Conservation (phyloP, 495 filamentous ascomycete species). For the Sporormia fimetaria region DNA sequence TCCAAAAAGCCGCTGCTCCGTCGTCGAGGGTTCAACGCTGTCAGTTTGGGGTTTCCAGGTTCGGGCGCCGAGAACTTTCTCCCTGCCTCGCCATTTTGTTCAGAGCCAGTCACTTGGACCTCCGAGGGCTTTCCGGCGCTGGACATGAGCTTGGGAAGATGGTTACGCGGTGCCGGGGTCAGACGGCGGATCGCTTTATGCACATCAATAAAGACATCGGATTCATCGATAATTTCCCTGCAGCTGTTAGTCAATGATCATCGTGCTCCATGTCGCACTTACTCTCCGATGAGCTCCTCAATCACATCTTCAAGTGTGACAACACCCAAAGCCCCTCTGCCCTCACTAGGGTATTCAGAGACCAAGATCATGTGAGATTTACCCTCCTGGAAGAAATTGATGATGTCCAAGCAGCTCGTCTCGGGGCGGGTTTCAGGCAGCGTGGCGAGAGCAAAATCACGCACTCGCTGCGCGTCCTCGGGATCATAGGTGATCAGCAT, state of each 20-base stretch:
- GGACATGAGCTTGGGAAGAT: conserved; percentile 51
- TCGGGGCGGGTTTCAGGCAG: conserved; percentile 89
- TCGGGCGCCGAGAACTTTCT: conserved; percentile 13
- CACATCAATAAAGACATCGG: conserved; percentile 92
- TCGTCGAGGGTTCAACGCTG: conserved; percentile 41
- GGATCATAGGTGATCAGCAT: conserved; percentile 98
- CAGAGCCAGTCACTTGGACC: no score
- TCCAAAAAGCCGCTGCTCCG: conserved; percentile 32
- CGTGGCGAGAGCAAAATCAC: conserved; percentile 84
- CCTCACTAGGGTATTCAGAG: conserved; percentile 76
- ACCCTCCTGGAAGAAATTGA: conserved; percentile 99
- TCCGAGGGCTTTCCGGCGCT: no score
- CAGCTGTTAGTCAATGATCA: neutral
- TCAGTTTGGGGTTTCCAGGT: conserved; percentile 4
- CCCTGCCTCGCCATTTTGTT: conserved; percentile 3
- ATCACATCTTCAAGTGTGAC: conserved; percentile 97
- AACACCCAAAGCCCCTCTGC: conserved; percentile 81
- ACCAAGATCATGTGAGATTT: conserved; percentile 99
- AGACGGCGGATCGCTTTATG: conserved; percentile 88
- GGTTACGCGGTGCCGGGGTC: conserved; percentile 51
- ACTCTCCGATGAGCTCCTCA: conserved; percentile 96
- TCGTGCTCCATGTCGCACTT: conserved; percentile 42
- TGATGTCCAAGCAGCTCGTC: conserved; percentile 92
- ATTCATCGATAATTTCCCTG: conserved; percentile 62
- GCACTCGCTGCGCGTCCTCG: conserved; percentile 72